Percentiles rank a stretch among this genome's conserved stretches.
phyloP scores from a whole-genome alignment of 2,329 filamentous ascomycete genomes.

The Cytospora piceae region DNA sequence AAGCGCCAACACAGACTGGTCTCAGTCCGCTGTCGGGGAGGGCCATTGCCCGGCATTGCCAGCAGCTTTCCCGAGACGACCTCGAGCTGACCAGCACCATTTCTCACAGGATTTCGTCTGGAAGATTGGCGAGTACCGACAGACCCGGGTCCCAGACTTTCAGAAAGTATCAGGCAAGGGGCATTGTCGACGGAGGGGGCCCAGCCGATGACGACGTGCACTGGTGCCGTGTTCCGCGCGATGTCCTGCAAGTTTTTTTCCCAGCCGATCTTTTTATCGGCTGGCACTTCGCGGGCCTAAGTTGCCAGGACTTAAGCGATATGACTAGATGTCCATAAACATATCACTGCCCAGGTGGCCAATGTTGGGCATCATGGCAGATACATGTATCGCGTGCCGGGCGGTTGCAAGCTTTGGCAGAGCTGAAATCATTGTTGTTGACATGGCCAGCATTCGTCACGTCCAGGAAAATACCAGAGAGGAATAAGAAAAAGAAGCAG shows the following conservation, averaged over 20 bases:
- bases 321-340: too few species aligned
- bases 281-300: neutral
- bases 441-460: neutral
- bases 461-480: too few species aligned
- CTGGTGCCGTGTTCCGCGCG: conserved; percentile 1
- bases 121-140: neutral
- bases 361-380: neutral
- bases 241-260: neutral
- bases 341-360: neutral
- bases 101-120: neutral
- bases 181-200: neutral
- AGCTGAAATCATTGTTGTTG: neutral
- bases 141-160: neutral
- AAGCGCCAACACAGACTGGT: neutral
- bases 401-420: neutral
- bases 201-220: neutral
- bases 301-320: neutral
- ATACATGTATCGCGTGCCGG: neutral
- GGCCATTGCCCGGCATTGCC: neutral
- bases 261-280: neutral
- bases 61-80: neutral
- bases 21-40: neutral
- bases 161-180: neutral
- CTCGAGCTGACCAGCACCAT: neutral
- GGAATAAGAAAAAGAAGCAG: neutral